phyloP scores from a whole-genome alignment of 768 basidiomycete genomes.

The Boletus vermiculosoides region DNA sequence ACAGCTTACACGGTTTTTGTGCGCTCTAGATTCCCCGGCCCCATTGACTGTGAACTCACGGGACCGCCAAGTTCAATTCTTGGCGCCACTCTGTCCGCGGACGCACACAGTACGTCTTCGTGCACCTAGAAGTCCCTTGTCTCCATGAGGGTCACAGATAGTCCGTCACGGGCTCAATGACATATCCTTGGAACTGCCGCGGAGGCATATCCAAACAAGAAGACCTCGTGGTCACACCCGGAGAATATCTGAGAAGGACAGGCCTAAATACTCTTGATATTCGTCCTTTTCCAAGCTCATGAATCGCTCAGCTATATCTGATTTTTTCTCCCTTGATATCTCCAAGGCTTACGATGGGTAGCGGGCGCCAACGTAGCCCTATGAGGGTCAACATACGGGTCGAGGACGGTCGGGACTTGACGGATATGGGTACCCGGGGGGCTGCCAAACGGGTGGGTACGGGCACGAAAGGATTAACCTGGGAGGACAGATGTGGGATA shows the following conservation, averaged over 20 bases:
- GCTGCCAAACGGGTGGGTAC: not conserved
- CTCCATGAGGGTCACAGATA: not conserved
- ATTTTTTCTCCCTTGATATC: not conserved
- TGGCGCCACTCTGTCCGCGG: constrained; percentile 15
- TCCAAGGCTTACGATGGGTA: not conserved
- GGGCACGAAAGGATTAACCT: not conserved
- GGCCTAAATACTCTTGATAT: not conserved
- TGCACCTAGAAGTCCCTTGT: not conserved
- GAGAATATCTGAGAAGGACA: not conserved
- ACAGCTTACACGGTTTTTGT: not conserved
- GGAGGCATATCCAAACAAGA: not conserved
- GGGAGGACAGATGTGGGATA: not conserved
- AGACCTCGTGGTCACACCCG: constrained; percentile 1
- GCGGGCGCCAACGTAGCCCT: not conserved
- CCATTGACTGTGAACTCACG: not conserved
- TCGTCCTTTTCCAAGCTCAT: not conserved
- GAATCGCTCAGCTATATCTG: not conserved
- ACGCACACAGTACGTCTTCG: constrained; percentile 1
- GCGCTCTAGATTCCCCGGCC: not conserved
- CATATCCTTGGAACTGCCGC: constrained; percentile 1
- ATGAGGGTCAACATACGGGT: not conserved
- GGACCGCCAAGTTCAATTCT: not conserved
- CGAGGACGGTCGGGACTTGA: constrained; percentile 2
- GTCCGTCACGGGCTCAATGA: not conserved
- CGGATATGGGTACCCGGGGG: constrained; percentile 1